Evolutionary conservation across 2,329 filamentous ascomycete species (phyloP), one percentile per base, ranked within the genome.

Genomic region (Helotiales sp.): DNA sequence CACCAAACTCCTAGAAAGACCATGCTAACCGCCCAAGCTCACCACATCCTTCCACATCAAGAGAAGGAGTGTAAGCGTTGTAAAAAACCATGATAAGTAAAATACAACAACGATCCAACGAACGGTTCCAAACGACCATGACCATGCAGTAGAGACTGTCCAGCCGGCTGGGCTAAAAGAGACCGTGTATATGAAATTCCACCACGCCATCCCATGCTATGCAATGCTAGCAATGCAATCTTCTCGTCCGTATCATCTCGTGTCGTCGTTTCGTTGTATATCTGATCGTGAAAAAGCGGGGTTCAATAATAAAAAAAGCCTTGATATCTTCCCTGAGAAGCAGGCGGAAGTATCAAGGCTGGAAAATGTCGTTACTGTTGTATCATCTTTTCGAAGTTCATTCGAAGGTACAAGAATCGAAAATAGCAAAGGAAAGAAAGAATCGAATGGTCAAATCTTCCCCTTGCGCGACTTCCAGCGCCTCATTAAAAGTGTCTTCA

Each of bases 401-500:
- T n/a, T 44, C 40, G n/a, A 12, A 24, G 24, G 36, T 44, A 44
- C 40, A 44, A 44, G 40, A 44, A 44, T 44, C 40, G 40, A 44
- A 44, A 10, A n/a, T n/a, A n/a, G 40, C 15, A 44, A 44, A 44
- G 19, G 31, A 3, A 13, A 34, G n/a, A n/a, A n/a, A n/a, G n/a
- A n/a, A n/a, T n/a, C n/a, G n/a, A n/a, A n/a, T n/a, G n/a, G n/a
- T n/a, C n/a, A n/a, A n/a, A n/a, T 5, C 31, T n/a, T 44, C 40
- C 22, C 40, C 40, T 10, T 15, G 22, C 27, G 40, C 40, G 40
- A 44, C 40, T 25, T 44, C 40, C 10, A 15, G 40, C 40, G 40
- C 40, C 22, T 44, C 40, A 44, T 44, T 44, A 44, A 44, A 44
- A 44, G n/a, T n/a, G n/a, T n/a, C 27, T 24, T 44, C 40, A 44